Evolutionary conservation across 495 filamentous ascomycete species (phyloP), one percentile per base, ranked within the genome.

Genomic region (Rhypophila decipiens): DNA sequence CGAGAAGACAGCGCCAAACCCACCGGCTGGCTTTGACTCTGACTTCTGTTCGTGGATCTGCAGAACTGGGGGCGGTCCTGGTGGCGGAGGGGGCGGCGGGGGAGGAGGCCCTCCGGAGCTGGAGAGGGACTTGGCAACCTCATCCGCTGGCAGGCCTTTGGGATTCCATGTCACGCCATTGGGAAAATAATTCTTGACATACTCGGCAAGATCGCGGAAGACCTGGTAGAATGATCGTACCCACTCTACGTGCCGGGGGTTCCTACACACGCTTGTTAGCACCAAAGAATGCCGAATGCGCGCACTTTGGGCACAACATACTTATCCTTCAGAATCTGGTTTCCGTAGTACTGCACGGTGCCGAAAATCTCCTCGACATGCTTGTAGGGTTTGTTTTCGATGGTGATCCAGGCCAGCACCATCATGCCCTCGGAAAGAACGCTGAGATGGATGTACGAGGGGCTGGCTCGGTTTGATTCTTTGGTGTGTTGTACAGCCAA

Each of bases 291-390:
- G 7, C 29, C 7, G 8, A 33, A 33, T 8, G 29, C 13, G 29
- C 29, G 29, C 7, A 8, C 7, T 18, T 39, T 1, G 36, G 36
- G 13, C 17, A 39, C 8, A 7, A 53, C 83, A 52, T 68, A 95
- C 90, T 88, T 91, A 42, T 93, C 89, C 71, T 84, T 90, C 49
- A 96, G 65, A 31, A 98, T 85, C 47, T 87, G 79, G 71, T 98
- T 96, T 2, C 93, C 94, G 51, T 83, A 96, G 69, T 88, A 94
- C 63, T 96, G 78, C 22, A 90, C 86, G 40, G 87, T 82, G 20
- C 79, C 80, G 7, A 93, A 68, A 39, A 82, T 81, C 39, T 95
- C 91, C 23, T 75, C 75, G 31, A 96, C 82, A 52, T 87, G 88
- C 44, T 88, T 87, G 51, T 76, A 81, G 1, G 93, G 93, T 60